These are phyloP conservation scores for Acmispon strigosus DNA, from an alignment of 306 rosid species.

Conservation along the genomic window DNA sequence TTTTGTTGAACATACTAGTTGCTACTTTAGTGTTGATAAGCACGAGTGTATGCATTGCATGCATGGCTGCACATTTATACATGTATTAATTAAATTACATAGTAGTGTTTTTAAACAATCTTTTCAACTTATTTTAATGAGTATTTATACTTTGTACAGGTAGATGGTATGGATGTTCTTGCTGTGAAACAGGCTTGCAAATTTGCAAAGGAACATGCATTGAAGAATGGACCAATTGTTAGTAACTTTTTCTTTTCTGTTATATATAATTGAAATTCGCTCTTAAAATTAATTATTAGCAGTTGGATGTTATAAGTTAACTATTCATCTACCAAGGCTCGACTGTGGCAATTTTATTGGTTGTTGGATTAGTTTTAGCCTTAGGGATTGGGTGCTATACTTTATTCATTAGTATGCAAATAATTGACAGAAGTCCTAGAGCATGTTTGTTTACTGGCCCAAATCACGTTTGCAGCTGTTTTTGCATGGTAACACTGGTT, in stretches of 20 bases:
- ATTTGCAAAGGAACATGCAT: slow-evolving; percentile 88
- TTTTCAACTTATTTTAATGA: not conserved
- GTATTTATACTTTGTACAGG: slow-evolving; percentile 41
- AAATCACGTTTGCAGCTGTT: too few species aligned
- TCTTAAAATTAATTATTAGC: not conserved
- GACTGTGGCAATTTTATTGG: not conserved
- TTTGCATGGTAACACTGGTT: too few species aligned
- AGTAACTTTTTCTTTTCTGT: slow-evolving; percentile 38
- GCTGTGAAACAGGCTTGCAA: slow-evolving; percentile 96
- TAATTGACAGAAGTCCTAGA: not conserved
- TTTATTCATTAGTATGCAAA: not conserved
- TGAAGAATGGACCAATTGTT: slow-evolving; percentile 94
- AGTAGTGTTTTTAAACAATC: not conserved
- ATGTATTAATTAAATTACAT: not conserved
- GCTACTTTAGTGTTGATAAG: not conserved
- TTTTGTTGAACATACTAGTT: slow-evolving; percentile 6
- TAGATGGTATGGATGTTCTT: slow-evolving; percentile 96
- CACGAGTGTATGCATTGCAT: not conserved
- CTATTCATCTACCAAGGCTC: not conserved
- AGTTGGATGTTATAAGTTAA: slow-evolving; percentile 2
- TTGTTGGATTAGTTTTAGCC: not conserved
- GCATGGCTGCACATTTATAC: not conserved
- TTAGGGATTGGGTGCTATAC: not conserved
- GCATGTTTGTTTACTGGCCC: too few species aligned
- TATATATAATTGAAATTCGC: not conserved